Evolutionary conservation across 2,329 filamentous ascomycete species (phyloP).

Genomic region (Lecanosticta acicola): DNA sequence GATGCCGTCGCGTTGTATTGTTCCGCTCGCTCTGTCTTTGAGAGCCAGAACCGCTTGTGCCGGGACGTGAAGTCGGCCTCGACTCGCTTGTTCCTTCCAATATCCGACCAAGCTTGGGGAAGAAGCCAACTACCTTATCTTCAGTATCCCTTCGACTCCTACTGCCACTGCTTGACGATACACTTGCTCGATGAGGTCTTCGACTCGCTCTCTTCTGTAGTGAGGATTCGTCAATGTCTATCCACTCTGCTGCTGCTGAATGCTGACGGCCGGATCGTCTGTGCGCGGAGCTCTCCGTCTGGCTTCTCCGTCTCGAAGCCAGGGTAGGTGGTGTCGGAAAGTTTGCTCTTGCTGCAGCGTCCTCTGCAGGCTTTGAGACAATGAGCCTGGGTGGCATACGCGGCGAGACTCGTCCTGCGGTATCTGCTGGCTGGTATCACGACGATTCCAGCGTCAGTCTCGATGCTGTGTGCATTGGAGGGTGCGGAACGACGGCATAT

Average conservation of each 20-base stretch:
- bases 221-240: conserved; percentile 23
- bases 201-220: conserved; percentile 9
- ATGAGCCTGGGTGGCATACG: conserved; percentile 22
- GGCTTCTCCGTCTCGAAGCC: conserved; percentile 20
- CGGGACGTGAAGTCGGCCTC: conserved; percentile 13
- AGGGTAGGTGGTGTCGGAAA: conserved; percentile 11
- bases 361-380: conserved; percentile 22
- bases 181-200: conserved; percentile 6
- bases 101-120: conserved; percentile 39
- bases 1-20: conserved; percentile 9
- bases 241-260: conserved; percentile 25
- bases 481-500: conserved; percentile 7
- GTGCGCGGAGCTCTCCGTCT: conserved; percentile 15
- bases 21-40: conserved; percentile 14
- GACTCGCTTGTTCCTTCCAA: conserved; percentile 33
- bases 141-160: conserved; percentile 15
- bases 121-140: conserved; percentile 27
- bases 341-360: conserved; percentile 3
- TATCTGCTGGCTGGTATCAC: conserved; percentile 15
- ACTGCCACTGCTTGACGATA: conserved; percentile 10
- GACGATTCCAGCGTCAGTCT: conserved; percentile 19
- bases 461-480: conserved; percentile 11
- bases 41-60: conserved; percentile 14
- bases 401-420: conserved; percentile 14
- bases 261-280: conserved; percentile 15